phyloP scores from a whole-genome alignment of 257 asterid genomes.

The Fraxinus excelsior region DNA sequence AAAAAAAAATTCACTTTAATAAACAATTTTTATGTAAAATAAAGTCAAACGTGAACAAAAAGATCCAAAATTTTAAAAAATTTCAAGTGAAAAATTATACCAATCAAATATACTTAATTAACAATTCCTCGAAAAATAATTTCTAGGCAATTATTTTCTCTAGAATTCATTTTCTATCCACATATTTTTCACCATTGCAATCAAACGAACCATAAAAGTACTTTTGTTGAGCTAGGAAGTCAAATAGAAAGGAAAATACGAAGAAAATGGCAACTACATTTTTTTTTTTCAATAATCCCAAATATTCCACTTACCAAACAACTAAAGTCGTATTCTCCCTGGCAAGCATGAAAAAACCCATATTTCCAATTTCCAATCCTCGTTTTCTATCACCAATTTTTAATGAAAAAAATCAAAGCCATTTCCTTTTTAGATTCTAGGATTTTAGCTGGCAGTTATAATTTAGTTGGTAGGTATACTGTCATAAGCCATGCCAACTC shows the following conservation, averaged over 20 bases:
- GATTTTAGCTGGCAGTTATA: neutral
- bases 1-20: too few relatives aligned
- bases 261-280: neutral
- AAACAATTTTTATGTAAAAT: too few relatives aligned
- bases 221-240: neutral
- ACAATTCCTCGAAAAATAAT: too few relatives aligned
- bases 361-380: neutral
- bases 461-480: neutral
- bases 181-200: too few relatives aligned
- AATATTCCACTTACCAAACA: neutral
- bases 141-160: too few relatives aligned
- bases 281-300: neutral
- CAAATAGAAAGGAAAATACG: neutral
- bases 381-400: neutral
- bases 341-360: neutral
- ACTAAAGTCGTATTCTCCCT: neutral
- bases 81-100: too few relatives aligned
- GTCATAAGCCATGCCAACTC: slow-evolving; percentile 27
- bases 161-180: too few relatives aligned
- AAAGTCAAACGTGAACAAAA: too few relatives aligned
- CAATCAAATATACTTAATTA: too few relatives aligned
- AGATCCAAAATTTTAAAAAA: too few relatives aligned
- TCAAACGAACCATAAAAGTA: too few relatives aligned
- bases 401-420: neutral
- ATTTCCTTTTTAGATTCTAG: neutral